Conservation (phyloP, 768 basidiomycete genomes). For the Tulasnella sp. region DNA sequence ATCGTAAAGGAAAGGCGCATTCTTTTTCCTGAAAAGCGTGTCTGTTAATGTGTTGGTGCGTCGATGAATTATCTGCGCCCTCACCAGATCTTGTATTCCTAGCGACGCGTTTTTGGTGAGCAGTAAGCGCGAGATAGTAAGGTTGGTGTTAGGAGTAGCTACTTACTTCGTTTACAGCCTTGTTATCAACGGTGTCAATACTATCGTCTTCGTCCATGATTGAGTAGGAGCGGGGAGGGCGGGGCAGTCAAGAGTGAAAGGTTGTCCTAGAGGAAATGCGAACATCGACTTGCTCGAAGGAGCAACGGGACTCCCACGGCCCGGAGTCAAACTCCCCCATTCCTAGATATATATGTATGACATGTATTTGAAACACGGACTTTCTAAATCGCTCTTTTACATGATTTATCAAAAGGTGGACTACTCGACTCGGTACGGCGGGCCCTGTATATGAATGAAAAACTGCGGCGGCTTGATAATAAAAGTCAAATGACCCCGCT, state of each 20-base stretch:
- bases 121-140: not conserved
- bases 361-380: too few relatives aligned
- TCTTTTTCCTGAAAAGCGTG: constrained; percentile 71
- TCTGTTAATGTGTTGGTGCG: not conserved
- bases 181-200: constrained; percentile 36
- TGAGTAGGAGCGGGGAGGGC: not conserved
- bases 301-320: not conserved
- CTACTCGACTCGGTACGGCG: too few relatives aligned
- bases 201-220: constrained; percentile 28
- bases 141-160: not conserved
- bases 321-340: not conserved
- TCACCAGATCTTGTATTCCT: constrained; percentile 33
- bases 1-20: constrained; percentile 97
- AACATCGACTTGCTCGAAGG: not conserved
- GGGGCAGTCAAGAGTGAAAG: constrained; percentile 20
- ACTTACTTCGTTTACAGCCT: constrained; percentile 44
- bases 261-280: not conserved
- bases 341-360: not conserved
- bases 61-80: not conserved
- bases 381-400: too few relatives aligned
- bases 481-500: too few relatives aligned
- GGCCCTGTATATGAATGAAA: too few relatives aligned
- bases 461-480: too few relatives aligned
- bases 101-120: not conserved
- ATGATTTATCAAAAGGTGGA: too few relatives aligned